These are phyloP conservation scores for Wickerhamomyces tratensis DNA, from an alignment of 805 yeast genomes.

Conservation along the genomic window DNA sequence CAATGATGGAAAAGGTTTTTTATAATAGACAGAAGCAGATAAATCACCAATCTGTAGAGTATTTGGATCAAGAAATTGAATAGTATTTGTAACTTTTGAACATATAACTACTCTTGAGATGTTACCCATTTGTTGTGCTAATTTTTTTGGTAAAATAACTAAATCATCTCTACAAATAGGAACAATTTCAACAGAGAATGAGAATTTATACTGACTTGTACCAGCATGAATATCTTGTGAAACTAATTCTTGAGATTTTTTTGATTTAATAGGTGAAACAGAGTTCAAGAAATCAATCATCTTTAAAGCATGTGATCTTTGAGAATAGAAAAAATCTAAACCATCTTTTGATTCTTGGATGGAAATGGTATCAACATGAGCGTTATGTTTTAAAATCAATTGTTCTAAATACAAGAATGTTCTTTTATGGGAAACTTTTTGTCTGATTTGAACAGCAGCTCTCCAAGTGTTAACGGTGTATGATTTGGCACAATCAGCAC, in stretches of 20 bases:
- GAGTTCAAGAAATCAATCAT: conserved; percentile 85
- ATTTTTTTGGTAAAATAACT: conserved; percentile 79
- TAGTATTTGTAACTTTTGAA: conserved; percentile 68
- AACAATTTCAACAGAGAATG: conserved; percentile 87
- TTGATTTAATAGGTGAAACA: conserved; percentile 76
- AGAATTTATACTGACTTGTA: conserved; percentile 76
- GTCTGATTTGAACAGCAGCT: conserved; percentile 95
- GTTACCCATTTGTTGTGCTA: conserved; percentile 78
- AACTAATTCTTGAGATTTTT: conserved; percentile 84
- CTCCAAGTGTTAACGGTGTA: conserved; percentile 97
- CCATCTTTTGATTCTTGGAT: conserved; percentile 93
- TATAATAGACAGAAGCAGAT: conserved; percentile 66
- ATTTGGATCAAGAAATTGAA: conserved; percentile 82
- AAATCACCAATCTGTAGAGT: conserved; percentile 75
- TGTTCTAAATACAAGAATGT: conserved; percentile 95
- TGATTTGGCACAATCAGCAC: conserved; percentile 97
- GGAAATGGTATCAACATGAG: conserved; percentile 88
- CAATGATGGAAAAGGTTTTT: conserved; percentile 68
- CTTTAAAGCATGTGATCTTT: conserved; percentile 83
- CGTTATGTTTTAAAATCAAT: conserved; percentile 83
- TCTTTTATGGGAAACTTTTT: conserved; percentile 93
- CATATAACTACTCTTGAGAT: conserved; percentile 78
- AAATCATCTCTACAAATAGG: conserved; percentile 97
- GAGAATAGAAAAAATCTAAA: conserved; percentile 84
- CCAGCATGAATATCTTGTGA: conserved; percentile 91